Evolutionary conservation across 2,329 filamentous ascomycete species (phyloP).

Genomic region (Epichloe typhina): DNA sequence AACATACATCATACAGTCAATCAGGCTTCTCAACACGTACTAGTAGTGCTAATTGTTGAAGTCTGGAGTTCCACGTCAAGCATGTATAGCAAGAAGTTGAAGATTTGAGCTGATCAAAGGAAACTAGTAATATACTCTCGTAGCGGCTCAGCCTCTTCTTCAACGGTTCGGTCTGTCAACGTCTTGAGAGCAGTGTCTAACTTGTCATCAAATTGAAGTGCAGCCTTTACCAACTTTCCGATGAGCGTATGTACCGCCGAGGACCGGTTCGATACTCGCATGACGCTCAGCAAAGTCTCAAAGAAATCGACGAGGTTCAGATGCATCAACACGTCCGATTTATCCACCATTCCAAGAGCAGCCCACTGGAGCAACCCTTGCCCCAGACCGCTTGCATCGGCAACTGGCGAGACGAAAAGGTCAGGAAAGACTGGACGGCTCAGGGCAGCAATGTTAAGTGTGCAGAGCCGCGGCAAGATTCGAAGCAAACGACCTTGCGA

Average conservation of each 20-base stretch:
- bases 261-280: constrained; percentile 27
- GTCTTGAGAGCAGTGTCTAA: constrained; percentile 25
- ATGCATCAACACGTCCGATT: constrained; percentile 35
- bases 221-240: constrained; percentile 27
- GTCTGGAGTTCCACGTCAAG: too few relatives aligned
- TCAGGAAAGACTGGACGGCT: constrained; percentile 23
- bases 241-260: constrained; percentile 23
- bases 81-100: too few relatives aligned
- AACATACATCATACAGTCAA: too few relatives aligned
- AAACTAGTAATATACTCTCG: constrained; percentile 30
- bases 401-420: constrained; percentile 14
- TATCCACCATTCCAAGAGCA: constrained; percentile 37
- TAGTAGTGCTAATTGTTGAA: too few relatives aligned
- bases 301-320: constrained; percentile 40
- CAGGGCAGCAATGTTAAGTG: constrained; percentile 30
- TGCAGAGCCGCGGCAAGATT: constrained; percentile 35
- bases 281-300: constrained; percentile 34
- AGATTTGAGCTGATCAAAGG: constrained; percentile 8
- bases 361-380: constrained; percentile 37
- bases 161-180: constrained; percentile 35
- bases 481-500: constrained; percentile 41
- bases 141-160: constrained; percentile 37
- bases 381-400: constrained; percentile 12
- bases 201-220: constrained; percentile 24
- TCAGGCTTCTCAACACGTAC: too few relatives aligned